Percentiles rank a stretch among this genome's conserved stretches.
Conservation (phyloP, 2,329 filamentous ascomycete species). For the Daldinia eschscholtzii region DNA sequence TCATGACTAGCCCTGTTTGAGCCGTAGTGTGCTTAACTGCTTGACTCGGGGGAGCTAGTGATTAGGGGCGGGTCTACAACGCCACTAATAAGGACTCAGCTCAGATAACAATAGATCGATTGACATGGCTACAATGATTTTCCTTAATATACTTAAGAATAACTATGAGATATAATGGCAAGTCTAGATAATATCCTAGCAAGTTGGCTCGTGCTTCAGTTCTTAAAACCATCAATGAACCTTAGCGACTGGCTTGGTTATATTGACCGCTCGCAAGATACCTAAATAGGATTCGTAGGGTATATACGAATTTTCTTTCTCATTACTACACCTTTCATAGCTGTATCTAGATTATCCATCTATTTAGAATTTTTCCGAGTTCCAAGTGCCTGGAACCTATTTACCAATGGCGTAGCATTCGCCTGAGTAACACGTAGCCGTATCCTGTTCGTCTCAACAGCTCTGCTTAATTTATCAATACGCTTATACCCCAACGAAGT, state of each 20-base stretch:
- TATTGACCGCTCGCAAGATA: not conserved
- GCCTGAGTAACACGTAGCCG: conserved; percentile 47
- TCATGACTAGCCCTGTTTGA: too few relatives aligned
- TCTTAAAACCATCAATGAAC: too few relatives aligned
- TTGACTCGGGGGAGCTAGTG: not conserved
- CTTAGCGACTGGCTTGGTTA: not conserved
- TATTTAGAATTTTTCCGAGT: not conserved
- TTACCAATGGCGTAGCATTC: conserved; percentile 47
- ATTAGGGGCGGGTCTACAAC: not conserved
- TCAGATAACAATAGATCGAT: not conserved
- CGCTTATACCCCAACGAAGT: conserved; percentile 49
- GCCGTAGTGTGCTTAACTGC: too few relatives aligned
- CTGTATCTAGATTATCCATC: not conserved
- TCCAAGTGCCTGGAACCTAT: conserved; percentile 46
- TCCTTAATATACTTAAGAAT: not conserved
- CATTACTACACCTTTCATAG: too few relatives aligned
- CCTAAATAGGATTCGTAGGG: not conserved
- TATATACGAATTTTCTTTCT: too few relatives aligned
- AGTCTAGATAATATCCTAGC: too few relatives aligned
- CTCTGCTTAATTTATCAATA: conserved; percentile 40
- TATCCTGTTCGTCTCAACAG: conserved; percentile 39
- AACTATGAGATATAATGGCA: not conserved
- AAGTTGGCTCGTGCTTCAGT: too few relatives aligned
- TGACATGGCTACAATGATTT: not conserved
- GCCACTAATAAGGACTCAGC: not conserved